phyloP scores from a whole-genome alignment of 2,329 filamentous ascomycete species.

The Diplodia scrobiculata region DNA sequence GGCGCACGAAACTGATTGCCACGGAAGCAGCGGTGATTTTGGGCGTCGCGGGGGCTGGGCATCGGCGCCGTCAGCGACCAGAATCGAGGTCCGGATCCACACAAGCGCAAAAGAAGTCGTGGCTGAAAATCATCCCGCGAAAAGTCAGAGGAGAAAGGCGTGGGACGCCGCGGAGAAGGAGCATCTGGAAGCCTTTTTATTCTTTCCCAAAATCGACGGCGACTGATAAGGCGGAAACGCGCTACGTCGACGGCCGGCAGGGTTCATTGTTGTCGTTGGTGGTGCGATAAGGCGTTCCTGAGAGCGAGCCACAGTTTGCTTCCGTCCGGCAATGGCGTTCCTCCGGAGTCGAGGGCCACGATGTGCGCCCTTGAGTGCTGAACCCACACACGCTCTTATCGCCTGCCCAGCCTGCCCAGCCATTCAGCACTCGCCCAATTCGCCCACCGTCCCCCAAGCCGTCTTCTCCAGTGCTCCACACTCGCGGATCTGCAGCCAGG shows the following conservation, averaged over 20 bases:
- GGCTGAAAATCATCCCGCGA: not conserved
- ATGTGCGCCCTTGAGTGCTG: constrained; percentile 8
- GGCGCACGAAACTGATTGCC: not conserved
- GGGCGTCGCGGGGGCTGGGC: not conserved
- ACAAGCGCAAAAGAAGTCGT: not conserved
- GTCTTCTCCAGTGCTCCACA: constrained; percentile 13
- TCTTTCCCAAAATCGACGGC: constrained; percentile 4
- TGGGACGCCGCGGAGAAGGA: constrained; percentile 26
- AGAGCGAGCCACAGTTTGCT: not conserved
- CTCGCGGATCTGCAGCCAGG: constrained; percentile 19
- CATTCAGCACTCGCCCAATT: constrained; percentile 6
- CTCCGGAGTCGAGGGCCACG: not conserved
- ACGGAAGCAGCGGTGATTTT: not conserved
- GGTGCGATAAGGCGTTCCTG: constrained; percentile 10
- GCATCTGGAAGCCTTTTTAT: not conserved
- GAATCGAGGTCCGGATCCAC: not conserved
- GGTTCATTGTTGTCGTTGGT: not conserved
- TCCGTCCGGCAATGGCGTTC: constrained; percentile 7
- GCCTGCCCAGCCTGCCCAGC: not conserved
- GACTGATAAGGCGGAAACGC: constrained; percentile 21
- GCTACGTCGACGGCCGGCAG: not conserved
- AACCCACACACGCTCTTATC: constrained; percentile 2
- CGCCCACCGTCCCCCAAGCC: not conserved
- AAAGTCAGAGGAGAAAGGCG: not conserved
- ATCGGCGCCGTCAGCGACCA: not conserved